These are phyloP conservation scores for Bathelium albidoporum DNA, from an alignment of 495 filamentous ascomycete species.

Conservation along the genomic window DNA sequence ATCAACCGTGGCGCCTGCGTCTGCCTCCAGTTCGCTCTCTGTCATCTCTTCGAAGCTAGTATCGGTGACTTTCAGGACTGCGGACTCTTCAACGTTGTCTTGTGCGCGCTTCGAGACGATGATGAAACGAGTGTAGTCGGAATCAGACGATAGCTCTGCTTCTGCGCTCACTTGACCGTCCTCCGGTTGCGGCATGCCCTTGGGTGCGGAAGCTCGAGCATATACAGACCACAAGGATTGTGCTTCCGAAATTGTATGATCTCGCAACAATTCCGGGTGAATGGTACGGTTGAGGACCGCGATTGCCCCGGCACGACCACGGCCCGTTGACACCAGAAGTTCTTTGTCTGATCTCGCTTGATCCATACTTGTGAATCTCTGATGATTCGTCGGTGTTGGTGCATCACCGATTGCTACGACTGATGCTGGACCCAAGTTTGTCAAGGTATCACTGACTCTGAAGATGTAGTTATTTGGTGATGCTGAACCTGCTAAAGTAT, in stretches of 20 bases:
- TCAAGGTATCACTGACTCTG: slow-evolving; percentile 61
- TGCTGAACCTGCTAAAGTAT: slow-evolving; percentile 25
- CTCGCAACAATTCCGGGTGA: slow-evolving; percentile 51
- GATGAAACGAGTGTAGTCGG: slow-evolving; percentile 57
- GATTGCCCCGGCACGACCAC: slow-evolving; percentile 56
- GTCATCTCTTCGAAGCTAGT: slow-evolving; percentile 54
- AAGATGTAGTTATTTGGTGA: slow-evolving; percentile 56
- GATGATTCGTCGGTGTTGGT: background rate
- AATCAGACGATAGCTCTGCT: slow-evolving; percentile 27
- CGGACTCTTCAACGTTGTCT: slow-evolving; percentile 43
- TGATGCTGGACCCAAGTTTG: slow-evolving; percentile 67
- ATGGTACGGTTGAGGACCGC: slow-evolving; percentile 67
- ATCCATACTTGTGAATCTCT: background rate
- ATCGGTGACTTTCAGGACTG: slow-evolving; percentile 49
- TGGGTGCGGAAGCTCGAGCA: slow-evolving; percentile 47
- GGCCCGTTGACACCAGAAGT: slow-evolving; percentile 61
- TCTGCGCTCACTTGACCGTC: slow-evolving; percentile 38
- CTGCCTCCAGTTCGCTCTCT: slow-evolving; percentile 79
- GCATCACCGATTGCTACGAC: slow-evolving; percentile 51
- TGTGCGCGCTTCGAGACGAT: slow-evolving; percentile 50
- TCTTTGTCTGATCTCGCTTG: slow-evolving; percentile 28
- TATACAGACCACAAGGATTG: slow-evolving; percentile 54
- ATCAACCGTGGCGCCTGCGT: slow-evolving; percentile 71
- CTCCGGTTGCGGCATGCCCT: slow-evolving; percentile 37
- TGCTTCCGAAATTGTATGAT: slow-evolving; percentile 51